Evolutionary conservation across 768 basidiomycete genomes (phyloP).

Genomic region (Boletus sp.): DNA sequence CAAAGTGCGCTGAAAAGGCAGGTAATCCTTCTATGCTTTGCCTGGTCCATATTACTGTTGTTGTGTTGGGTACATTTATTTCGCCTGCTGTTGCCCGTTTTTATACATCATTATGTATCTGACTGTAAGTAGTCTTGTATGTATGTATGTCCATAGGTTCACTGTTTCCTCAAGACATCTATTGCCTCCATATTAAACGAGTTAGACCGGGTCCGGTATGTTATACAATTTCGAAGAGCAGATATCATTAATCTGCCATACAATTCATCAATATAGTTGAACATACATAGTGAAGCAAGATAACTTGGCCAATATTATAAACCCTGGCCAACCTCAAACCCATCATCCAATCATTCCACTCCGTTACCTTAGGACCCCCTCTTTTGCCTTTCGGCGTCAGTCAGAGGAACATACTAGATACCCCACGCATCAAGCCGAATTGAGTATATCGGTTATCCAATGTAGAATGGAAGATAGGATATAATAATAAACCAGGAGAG

Average conservation of each 20-base stretch:
- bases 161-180: background rate
- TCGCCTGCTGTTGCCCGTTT: background rate
- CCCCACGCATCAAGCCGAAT: background rate
- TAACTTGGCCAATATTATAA: background rate
- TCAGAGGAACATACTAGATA: slow-evolving; percentile 65
- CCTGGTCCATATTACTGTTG: background rate
- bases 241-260: background rate
- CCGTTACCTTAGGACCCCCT: slow-evolving; percentile 18
- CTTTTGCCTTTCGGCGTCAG: slow-evolving; percentile 52
- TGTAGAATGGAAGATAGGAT: background rate
- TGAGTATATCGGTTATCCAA: background rate
- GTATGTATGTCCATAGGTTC: background rate
- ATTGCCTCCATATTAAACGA: too few relatives aligned
- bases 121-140: slow-evolving; percentile 1
- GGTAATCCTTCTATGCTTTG: background rate
- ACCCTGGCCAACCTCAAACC: background rate
- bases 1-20: background rate
- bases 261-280: background rate
- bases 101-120: slow-evolving; percentile 20
- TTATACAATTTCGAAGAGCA: background rate
- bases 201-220: too few relatives aligned
- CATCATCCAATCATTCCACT: background rate
- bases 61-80: background rate
- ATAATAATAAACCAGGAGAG: background rate
- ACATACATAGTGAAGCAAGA: too few relatives aligned